phyloP scores from a whole-genome alignment of 2,329 filamentous ascomycete species.

The Trematosphaeria pertusa region DNA sequence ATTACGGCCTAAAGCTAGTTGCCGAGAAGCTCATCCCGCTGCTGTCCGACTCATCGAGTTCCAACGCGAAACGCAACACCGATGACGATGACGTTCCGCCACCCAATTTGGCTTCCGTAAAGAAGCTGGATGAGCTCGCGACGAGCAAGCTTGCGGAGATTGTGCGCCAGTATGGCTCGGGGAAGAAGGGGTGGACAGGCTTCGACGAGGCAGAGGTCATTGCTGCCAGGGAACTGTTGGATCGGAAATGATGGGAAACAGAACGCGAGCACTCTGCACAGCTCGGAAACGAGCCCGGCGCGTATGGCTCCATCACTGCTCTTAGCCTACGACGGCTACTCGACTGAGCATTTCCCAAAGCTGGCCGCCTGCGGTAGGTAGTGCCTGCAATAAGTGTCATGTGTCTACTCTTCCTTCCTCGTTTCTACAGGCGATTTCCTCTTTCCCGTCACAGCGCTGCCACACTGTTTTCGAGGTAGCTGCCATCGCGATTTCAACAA shows the following conservation, averaged over 20 bases:
- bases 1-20: constrained; percentile 88
- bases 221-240: constrained; percentile 72
- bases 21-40: constrained; percentile 43
- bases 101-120: constrained; percentile 65
- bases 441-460: not conserved
- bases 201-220: constrained; percentile 75
- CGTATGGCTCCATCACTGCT: not conserved
- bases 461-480: too few species aligned
- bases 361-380: too few species aligned
- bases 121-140: constrained; percentile 74
- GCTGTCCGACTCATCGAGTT: constrained; percentile 36
- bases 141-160: constrained; percentile 80
- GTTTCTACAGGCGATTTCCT: not conserved
- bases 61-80: constrained; percentile 35
- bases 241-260: constrained; percentile 53
- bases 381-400: too few species aligned
- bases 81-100: constrained; percentile 53
- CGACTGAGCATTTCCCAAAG: not conserved
- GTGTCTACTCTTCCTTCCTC: not conserved
- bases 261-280: constrained; percentile 17
- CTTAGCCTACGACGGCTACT: not conserved
- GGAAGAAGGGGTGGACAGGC: constrained; percentile 72
- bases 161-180: constrained; percentile 66
- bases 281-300: not conserved
- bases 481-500: too few species aligned